phyloP scores from a whole-genome alignment of 1,139 yeast genomes.

The Blastobotrys apis region DNA sequence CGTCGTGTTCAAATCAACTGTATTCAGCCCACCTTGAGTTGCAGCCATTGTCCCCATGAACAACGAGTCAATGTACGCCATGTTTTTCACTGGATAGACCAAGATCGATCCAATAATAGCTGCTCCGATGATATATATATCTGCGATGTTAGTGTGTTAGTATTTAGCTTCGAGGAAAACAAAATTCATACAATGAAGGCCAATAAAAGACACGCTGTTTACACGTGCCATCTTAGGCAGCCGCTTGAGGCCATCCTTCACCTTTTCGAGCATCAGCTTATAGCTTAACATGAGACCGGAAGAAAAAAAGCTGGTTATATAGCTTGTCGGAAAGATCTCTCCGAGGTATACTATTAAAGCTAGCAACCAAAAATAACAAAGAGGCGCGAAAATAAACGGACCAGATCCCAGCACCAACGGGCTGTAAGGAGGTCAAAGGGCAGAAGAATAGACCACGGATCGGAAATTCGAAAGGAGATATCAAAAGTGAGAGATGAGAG shows the following conservation, averaged over 20 bases:
- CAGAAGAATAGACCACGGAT: too few relatives aligned
- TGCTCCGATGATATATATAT: slow-evolving; percentile 35
- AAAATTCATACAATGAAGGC: slow-evolving; percentile 52
- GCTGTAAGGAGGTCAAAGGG: too few relatives aligned
- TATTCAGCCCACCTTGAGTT: slow-evolving; percentile 90
- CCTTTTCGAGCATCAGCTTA: too few relatives aligned
- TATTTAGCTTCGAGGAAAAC: neutral
- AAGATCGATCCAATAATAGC: slow-evolving; percentile 62
- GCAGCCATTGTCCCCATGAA: slow-evolving; percentile 72
- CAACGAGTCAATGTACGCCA: slow-evolving; percentile 70
- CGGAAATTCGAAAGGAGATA: too few relatives aligned
- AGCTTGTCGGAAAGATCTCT: too few relatives aligned
- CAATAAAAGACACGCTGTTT: slow-evolving; percentile 50
- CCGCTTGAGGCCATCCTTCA: neutral
- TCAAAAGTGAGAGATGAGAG: too few relatives aligned
- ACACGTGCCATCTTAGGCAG: neutral
- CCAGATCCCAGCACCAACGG: too few relatives aligned
- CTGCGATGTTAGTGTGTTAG: slow-evolving; percentile 1
- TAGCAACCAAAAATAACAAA: too few relatives aligned
- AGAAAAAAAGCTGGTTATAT: too few relatives aligned
- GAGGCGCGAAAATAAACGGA: too few relatives aligned
- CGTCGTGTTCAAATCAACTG: slow-evolving; percentile 60
- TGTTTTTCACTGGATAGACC: slow-evolving; percentile 63
- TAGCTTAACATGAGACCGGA: too few relatives aligned
- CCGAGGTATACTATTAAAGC: too few relatives aligned